Base-by-base conservation (phyloP, 306 rosid species). In the Mimosa bimucronata region DNA sequence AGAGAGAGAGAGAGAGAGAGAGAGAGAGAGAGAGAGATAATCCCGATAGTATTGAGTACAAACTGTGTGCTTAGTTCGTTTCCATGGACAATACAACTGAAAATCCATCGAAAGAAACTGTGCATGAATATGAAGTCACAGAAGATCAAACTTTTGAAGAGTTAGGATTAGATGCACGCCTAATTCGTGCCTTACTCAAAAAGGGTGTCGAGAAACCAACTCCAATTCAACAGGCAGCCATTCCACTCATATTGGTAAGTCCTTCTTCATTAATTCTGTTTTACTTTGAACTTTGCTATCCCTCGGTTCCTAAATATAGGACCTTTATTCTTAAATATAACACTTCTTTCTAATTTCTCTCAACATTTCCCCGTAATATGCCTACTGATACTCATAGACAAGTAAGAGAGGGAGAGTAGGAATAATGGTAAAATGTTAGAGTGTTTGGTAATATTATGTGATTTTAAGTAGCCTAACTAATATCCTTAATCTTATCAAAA, bases 161-260 rank as follows among this genome's bases (percentile, higher is more conserved):
- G 55, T 86, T 94, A 50, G 98, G 46, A 41, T n/a, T 60, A 85
- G 94, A 76, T 75, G 78, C 92, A 77, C 93, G 87, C 75, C 97
- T 65, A 73, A 86, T 80, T 71, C 93, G 88, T 52, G 91, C 97
- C 23, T 52, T 94, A 38, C 80, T 76, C 79, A 60, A 94, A 90
- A 85, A 86, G 23, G 76, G 64, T 61, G 74, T 95, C 41, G 81
- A 62, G 8, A 91, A 87, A 41, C 92, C 98, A 30, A 92, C 98
- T 34, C 99, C 93, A n/a, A 91, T 95, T 77, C 99, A 95, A 81
- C 86, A 69, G 38, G 93, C 85, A 53, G 98, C 97, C 9, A 87
- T 95, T 80, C 98, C 97, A 45, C 85, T 92, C 42, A 89, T 94
- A 76, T 79, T 94, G 29, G 85, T 80, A 7, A 75, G 62, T 61